A percentile compares a stretch with the other conserved stretches of the same genome.
phyloP scores from a whole-genome alignment of 495 filamentous ascomycete genomes.

The Aspergillus asperescens region DNA sequence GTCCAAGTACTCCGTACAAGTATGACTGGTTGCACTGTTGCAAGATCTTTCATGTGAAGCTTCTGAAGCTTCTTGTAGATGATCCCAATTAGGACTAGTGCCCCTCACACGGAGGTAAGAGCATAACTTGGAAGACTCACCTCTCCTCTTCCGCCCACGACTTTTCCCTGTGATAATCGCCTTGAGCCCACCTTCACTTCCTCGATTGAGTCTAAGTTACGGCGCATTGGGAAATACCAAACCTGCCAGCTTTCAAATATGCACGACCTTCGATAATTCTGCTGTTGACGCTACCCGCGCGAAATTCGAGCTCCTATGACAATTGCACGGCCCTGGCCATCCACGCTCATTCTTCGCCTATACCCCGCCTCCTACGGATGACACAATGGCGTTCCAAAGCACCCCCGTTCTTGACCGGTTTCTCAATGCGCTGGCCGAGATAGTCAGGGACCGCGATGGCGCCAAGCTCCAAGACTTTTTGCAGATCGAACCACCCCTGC shows the following conservation, averaged over 20 bases:
- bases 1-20: too few relatives aligned
- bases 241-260: too few relatives aligned
- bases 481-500: constrained; percentile 59
- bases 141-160: neutral
- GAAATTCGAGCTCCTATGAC: neutral
- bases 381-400: constrained; percentile 24
- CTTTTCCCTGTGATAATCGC: neutral
- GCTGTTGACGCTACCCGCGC: neutral
- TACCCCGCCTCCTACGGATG: neutral
- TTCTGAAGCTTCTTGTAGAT: neutral
- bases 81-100: constrained; percentile 4
- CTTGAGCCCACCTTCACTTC: neutral
- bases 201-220: neutral
- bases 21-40: too few relatives aligned
- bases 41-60: too few relatives aligned
- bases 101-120: neutral
- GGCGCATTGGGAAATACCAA: too few relatives aligned
- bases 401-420: constrained; percentile 53
- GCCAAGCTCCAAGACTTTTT: constrained; percentile 52
- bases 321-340: neutral
- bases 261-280: neutral
- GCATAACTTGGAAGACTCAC: neutral
- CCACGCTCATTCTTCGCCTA: neutral
- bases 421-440: constrained; percentile 46
- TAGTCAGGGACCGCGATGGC: constrained; percentile 52